Conservation (phyloP, 305 asterid species). For the Petunia hybrid region DNA sequence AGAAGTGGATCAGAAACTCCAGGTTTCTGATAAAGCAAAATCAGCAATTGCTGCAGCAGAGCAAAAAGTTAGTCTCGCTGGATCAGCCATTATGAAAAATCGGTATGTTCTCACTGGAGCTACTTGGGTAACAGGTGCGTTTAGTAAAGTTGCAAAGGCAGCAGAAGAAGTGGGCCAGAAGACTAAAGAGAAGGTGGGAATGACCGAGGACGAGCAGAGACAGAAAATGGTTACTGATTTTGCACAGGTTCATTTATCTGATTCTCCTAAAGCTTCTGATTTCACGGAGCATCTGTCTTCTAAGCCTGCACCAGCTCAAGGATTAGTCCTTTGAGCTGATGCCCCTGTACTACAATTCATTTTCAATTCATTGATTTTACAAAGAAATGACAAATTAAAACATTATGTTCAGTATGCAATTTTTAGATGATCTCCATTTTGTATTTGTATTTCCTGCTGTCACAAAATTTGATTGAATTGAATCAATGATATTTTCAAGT, state of each 20-base stretch:
- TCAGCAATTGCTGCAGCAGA: constrained; percentile 88
- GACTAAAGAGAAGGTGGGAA: constrained; percentile 84
- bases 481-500: not conserved
- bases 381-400: constrained; percentile 29
- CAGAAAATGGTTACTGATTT: constrained; percentile 90
- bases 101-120: constrained; percentile 79
- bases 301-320: constrained; percentile 66
- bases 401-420: constrained; percentile 28
- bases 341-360: constrained; percentile 24
- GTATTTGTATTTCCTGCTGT: not conserved
- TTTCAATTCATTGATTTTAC: constrained; percentile 20
- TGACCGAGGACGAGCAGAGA: constrained; percentile 80
- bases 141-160: constrained; percentile 77
- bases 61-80: constrained; percentile 81
- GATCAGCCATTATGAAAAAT: constrained; percentile 92
- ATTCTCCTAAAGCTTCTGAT: constrained; percentile 73
- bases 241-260: constrained; percentile 81
- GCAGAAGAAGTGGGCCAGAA: constrained; percentile 93
- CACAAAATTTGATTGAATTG: constrained; percentile 22
- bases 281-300: constrained; percentile 61
- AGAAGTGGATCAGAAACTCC: constrained; percentile 91
- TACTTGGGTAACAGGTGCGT: constrained; percentile 91
- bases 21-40: constrained; percentile 89
- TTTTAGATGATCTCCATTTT: not conserved
- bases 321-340: constrained; percentile 64